Evolutionary conservation across 2,329 filamentous ascomycete species (phyloP).

Genomic region (Nectriaceae sp.): DNA sequence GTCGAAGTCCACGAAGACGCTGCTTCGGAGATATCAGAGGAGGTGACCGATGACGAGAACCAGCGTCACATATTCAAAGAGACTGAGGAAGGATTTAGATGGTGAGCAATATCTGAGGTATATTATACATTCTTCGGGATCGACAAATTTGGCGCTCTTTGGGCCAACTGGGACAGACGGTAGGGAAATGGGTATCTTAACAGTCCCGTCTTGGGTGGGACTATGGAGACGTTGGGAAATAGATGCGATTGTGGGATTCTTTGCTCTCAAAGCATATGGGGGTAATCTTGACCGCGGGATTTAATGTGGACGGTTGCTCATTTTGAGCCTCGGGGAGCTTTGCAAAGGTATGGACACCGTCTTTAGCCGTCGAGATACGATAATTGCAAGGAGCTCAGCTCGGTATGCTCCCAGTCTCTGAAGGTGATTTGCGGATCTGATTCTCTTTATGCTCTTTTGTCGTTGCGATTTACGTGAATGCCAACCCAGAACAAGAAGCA

Average conservation of each 20-base stretch:
- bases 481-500: too few species aligned
- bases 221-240: background rate
- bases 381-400: too few species aligned
- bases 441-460: too few species aligned
- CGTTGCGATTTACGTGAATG: too few species aligned
- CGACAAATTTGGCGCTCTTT: background rate
- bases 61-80: constrained; percentile 5
- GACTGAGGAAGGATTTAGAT: constrained; percentile 17
- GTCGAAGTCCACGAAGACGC: background rate
- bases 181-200: background rate
- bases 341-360: too few species aligned
- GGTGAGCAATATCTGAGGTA: constrained; percentile 2
- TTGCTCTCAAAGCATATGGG: background rate
- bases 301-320: too few species aligned
- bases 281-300: too few species aligned
- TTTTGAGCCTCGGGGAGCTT: too few species aligned
- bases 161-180: background rate
- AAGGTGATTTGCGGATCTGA: too few species aligned
- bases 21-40: background rate
- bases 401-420: too few species aligned
- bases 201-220: background rate
- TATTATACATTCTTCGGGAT: background rate
- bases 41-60: background rate
- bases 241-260: background rate
- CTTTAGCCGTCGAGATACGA: too few species aligned